Evolutionary conservation across 257 asterid species (phyloP), one percentile per base, ranked within the genome.

Genomic region (Solanum clarkiae): DNA sequence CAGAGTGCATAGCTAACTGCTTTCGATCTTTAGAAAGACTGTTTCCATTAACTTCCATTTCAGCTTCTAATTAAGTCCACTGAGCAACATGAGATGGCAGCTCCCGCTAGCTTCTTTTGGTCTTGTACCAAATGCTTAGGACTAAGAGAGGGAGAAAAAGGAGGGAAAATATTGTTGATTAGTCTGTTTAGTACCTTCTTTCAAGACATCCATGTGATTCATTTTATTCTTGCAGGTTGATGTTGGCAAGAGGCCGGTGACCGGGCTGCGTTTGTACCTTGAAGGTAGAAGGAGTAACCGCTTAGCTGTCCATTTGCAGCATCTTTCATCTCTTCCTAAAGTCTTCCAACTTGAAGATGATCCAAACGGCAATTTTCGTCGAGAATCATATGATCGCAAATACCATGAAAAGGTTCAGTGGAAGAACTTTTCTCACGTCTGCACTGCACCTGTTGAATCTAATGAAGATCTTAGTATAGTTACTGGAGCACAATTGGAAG

Each of bases 401-500:
- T 97, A 94, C 88, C 93, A 90, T 53, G 99, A 97, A 86, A 97
- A 94, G 83, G 97, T 97, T 40, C 95, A 92, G 69, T 97, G 99
- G 99, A 97, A 97, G 91, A 97, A 92, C 94, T 97, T 94, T 80
- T 97, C 99, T 87, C 98, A 97, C 84, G 94, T 97, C 56, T 97
- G 98, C 85, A 95, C 99, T 2, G 98, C 98, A 36, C 99, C 99
- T 10, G 96, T 95, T 63, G 99, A 97, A 87, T 92, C 97, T 7
- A 96, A 94, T 2, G 98, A 94, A 85, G 98, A 95, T 5, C 94
- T 92, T 84, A 91, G 95, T 71, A 88, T 97, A 4, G 98, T 97
- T 84, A 97, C 98, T 13, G 98, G 99, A 82, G 98, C 97, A 74
- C 97, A 91, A 66, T 85, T 97, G 65, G 97, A 93, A 84, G 96